These are phyloP conservation scores for Penicillium frequentans DNA, from an alignment of 2,329 filamentous ascomycete genomes.

Conservation along the genomic window DNA sequence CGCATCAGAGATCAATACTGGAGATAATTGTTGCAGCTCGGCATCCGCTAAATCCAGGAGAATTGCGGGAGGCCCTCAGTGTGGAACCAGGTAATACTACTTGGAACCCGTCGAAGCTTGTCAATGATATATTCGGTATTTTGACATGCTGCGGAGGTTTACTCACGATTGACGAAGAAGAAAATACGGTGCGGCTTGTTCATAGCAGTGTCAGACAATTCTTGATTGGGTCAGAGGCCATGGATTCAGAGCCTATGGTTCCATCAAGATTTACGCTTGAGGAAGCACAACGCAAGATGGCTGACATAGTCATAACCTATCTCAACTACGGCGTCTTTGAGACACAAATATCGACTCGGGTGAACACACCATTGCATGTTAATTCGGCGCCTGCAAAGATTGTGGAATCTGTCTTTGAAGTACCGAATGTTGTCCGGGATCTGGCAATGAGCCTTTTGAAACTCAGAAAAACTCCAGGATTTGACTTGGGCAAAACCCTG, in stretches of 20 bases:
- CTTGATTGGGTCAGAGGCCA: neutral
- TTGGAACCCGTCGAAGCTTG: neutral
- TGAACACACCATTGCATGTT: neutral
- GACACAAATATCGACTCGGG: neutral
- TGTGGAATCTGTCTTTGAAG: neutral
- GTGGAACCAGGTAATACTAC: constrained; percentile 3
- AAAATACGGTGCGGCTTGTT: neutral
- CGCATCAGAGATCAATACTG: neutral
- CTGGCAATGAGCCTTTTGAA: neutral
- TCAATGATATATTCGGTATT: constrained; percentile 3
- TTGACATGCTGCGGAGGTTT: constrained; percentile 3
- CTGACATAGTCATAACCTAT: constrained; percentile 1
- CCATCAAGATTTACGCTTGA: neutral
- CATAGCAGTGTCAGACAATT: constrained; percentile 4
- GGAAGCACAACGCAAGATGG: neutral
- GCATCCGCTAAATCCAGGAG: neutral
- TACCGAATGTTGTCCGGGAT: neutral
- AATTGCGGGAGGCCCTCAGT: constrained; percentile 4
- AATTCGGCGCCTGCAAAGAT: neutral
- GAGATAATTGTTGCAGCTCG: neutral
- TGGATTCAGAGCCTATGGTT: neutral
- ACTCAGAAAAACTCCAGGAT: neutral
- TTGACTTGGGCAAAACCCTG: neutral
- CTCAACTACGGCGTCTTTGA: constrained; percentile 5
- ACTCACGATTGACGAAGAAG: constrained; percentile 2